phyloP scores from a whole-genome alignment of 164 flowering plant species.

The Berberis thunbergii region DNA sequence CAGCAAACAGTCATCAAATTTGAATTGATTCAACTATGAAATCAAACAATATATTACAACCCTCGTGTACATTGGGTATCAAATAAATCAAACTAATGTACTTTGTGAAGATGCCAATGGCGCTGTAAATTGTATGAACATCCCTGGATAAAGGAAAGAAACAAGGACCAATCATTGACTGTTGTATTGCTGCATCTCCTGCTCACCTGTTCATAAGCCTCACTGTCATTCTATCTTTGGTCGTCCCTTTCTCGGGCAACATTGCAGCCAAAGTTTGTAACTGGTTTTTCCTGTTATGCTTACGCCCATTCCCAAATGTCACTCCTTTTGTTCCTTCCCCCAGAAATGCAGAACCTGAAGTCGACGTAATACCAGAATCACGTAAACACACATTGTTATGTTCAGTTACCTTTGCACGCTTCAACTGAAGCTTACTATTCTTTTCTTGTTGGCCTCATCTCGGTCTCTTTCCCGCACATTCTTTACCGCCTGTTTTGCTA shows the following conservation, averaged over 20 bases:
- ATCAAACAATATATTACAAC: too few species aligned
- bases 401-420: slow-evolving; percentile 65
- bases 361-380: slow-evolving; percentile 76
- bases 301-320: slow-evolving; percentile 3
- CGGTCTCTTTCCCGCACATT: slow-evolving; percentile 63
- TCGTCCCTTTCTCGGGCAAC: slow-evolving; percentile 67
- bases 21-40: too few species aligned
- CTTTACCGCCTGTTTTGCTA: slow-evolving; percentile 70
- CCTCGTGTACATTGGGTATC: too few species aligned
- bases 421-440: slow-evolving; percentile 34
- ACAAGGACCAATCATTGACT: neutral
- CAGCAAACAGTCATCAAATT: too few species aligned
- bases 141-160: too few species aligned
- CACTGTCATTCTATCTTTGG: slow-evolving; percentile 56
- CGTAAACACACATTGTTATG: slow-evolving; percentile 77
- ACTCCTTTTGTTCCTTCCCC: slow-evolving; percentile 35
- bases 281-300: slow-evolving; percentile 20
- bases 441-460: slow-evolving; percentile 43
- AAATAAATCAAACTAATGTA: too few species aligned
- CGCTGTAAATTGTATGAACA: too few species aligned
- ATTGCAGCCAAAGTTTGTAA: slow-evolving; percentile 63
- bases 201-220: slow-evolving; percentile 49
- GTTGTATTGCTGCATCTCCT: slow-evolving; percentile 12
- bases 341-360: slow-evolving; percentile 47
- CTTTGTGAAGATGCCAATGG: too few species aligned